Evolutionary conservation across 2,329 filamentous ascomycete species (phyloP), one percentile per base, ranked within the genome.

Genomic region (Verticillium zaregamsianum): DNA sequence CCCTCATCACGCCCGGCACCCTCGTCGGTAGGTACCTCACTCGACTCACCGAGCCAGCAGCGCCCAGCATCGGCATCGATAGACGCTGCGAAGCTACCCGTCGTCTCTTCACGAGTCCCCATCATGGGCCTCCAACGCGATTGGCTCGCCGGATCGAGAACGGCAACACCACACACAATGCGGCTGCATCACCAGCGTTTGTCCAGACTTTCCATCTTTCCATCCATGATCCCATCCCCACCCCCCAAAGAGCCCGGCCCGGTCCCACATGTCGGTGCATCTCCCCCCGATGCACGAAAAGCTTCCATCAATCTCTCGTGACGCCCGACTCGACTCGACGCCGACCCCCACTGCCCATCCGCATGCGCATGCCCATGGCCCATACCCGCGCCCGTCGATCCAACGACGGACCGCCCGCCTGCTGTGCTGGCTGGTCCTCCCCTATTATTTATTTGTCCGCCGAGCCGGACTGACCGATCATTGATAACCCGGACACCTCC

Each of bases 401-500:
- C 62, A 54, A 55, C 39, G 25, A 54, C 14, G 9, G 33, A 35
- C 9, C 28, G 28, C 28, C 33, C 33, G 33, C 9, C 9, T 35
- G 33, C 28, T 57, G 25, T 61, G 52, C n/a, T 37, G 15, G 2
- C 55, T 35, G 55, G 23, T 57, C 17, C 14, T 15, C 37, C 15
- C 12, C 17, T 7, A 9, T 49, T n/a, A 12, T 12, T 11, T 23
- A 9, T 23, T 7, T 35, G 33, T 11, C 20, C 20, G 8, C 20
- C 23, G 40, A 23, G 40, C 40, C 40, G 40, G 20, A 9, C 9
- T 23, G 40, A n/a, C 40, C 40, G 40, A 6, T n/a, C 40, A 49
- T 49, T 49, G 40, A 49, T 49, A 49, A 49, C 40, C 40, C 40
- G n/a, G 25, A 35, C 61, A 11, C 32, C 59, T 52, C 58, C 62